Evolutionary conservation across 2,329 filamentous ascomycete genomes (phyloP).

Genomic region (Corniculantispora saksenae): DNA sequence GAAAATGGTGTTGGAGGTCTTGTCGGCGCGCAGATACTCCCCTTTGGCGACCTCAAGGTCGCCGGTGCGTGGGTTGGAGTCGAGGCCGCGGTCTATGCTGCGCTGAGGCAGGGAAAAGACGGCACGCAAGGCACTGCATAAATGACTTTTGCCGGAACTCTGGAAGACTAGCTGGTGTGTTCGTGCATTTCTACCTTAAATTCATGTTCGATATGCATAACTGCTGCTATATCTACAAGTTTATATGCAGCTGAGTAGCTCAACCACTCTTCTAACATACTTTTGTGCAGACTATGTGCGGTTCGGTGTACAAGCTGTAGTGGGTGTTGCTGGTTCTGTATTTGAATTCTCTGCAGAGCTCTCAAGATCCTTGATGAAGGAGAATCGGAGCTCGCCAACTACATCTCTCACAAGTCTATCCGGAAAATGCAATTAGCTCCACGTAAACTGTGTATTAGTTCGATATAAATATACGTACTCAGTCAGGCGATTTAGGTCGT

Average conservation of each 20-base stretch:
- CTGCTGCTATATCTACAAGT: no score
- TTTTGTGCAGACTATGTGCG: no score
- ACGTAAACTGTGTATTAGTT: neutral
- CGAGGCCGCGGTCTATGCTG: constrained; percentile 41
- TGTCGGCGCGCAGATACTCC: constrained; percentile 51
- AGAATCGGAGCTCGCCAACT: constrained; percentile 13
- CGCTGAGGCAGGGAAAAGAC: constrained; percentile 1
- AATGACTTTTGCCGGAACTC: no score
- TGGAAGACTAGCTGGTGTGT: neutral
- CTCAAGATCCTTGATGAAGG: constrained; percentile 9
- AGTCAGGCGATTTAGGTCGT: constrained; percentile 14
- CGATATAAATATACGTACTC: neutral
- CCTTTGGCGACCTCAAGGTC: constrained; percentile 48
- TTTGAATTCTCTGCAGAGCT: neutral
- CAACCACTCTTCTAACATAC: no score
- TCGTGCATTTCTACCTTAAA: no score
- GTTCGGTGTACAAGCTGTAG: neutral
- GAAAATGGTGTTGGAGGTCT: constrained; percentile 59
- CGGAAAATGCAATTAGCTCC: neutral
- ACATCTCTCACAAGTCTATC: constrained; percentile 6
- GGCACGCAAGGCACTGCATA: no score
- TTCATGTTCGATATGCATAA: no score
- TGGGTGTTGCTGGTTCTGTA: neutral
- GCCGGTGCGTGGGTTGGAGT: constrained; percentile 41
- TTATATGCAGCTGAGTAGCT: no score